These are phyloP conservation scores for Dioscorea zingiberensis DNA, from an alignment of 106 monocot species.

Conservation along the genomic window DNA sequence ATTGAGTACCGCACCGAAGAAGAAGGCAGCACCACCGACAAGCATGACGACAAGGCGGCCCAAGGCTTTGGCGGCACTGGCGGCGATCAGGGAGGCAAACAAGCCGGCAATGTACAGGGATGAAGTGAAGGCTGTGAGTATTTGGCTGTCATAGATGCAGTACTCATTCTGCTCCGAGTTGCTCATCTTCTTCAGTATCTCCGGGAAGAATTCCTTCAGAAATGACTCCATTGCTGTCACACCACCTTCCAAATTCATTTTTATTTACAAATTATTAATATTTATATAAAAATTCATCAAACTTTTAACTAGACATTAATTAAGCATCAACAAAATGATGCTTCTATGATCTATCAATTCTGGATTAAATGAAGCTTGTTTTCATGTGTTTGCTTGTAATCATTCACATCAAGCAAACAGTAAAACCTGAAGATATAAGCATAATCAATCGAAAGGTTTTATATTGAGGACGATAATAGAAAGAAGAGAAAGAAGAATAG, in stretches of 20 bases:
- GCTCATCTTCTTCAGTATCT: slow-evolving; percentile 13
- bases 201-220: slow-evolving; percentile 36
- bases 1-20: slow-evolving; percentile 36
- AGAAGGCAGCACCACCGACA: slow-evolving; percentile 32
- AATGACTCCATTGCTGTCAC: slow-evolving; percentile 51
- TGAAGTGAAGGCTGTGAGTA: slow-evolving; percentile 42
- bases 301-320: too few species aligned
- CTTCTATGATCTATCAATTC: too few species aligned
- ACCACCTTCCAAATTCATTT: too few species aligned
- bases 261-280: too few species aligned
- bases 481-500: not conserved
- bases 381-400: too few species aligned
- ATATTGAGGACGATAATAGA: too few species aligned
- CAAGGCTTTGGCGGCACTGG: slow-evolving; percentile 18
- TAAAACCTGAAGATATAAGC: too few species aligned
- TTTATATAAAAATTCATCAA: too few species aligned
- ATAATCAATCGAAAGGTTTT: too few species aligned
- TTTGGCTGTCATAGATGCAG: slow-evolving; percentile 55
- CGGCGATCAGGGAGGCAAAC: slow-evolving; percentile 32
- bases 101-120: slow-evolving; percentile 50
- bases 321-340: too few species aligned
- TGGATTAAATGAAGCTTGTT: too few species aligned
- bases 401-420: too few species aligned
- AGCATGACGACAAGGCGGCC: slow-evolving; percentile 34
- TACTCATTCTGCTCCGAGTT: slow-evolving; percentile 22